Base-by-base conservation (phyloP, 2,329 filamentous ascomycete genomes). In the Claviceps capensis region DNA sequence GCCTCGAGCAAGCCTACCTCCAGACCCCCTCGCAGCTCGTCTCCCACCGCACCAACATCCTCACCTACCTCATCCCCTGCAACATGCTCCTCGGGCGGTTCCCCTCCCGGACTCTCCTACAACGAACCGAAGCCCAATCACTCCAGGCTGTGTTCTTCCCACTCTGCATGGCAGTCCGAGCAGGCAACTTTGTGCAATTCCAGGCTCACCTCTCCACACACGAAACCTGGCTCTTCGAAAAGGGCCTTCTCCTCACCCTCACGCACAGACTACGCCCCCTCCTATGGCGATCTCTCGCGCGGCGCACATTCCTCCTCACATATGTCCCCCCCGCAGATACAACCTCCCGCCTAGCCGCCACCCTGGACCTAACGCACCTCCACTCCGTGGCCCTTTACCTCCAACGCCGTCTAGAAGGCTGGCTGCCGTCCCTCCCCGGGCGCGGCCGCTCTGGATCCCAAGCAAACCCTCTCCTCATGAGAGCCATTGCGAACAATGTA, bases 1-100 rank as follows among this genome's bases (percentile, higher is more conserved):
- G 85, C 38, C 72, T 96, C 6, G 79, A 94, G 61, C 76, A 83
- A 26, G 88, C 91, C 2, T 96, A 95, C 66, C 70, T 83, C 49
- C 84, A 94, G 66, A 79, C 76, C 0, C 77, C 75, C 1, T 60
- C 69, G 0, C 62, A 62, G 17, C 86, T 87, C 57, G 78, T 81
- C 55, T 79, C 78, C 41, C 91, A 97, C 65, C 81, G 88, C 55
- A 79, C 82, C 19, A 74, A 84, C 50, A 90, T 96, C 54, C 80
- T 96, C 40, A 85, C 86, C 44, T 91, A 90, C 64, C 79, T 96
- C 41, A 83, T 95, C 53, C 79, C 88, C 1, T 78, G 82, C 59
- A 95, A 95, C 63, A 75, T 96, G 51, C 81, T 95, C 40, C 75
- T 95, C 47, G 91, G 89, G 22, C 83, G 88, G 34, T 88, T 96